Conservation (phyloP, 441 rosid genomes). For the Capsella rubella region DNA sequence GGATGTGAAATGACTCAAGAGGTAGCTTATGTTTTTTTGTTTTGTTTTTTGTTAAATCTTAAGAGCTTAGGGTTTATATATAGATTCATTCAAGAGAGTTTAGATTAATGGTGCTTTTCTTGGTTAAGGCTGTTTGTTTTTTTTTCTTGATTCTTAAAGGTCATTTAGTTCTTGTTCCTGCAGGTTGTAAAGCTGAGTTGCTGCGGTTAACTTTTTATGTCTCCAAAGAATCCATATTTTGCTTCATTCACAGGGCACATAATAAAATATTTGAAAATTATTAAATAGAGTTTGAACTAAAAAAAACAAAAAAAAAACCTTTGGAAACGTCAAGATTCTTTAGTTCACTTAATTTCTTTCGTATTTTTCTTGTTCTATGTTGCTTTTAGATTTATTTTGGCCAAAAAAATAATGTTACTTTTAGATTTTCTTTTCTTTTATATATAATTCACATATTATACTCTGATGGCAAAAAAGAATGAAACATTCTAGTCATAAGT, state of each 20-base stretch:
- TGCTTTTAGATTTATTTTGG: neutral
- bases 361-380: constrained; percentile 2
- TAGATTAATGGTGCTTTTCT: constrained; percentile 69
- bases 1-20: constrained; percentile 2
- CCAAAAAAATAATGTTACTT: neutral
- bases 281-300: neutral
- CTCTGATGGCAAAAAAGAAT: no score
- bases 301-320: neutral
- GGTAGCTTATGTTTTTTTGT: constrained; percentile 12
- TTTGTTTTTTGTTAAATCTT: neutral
- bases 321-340: constrained; percentile 26
- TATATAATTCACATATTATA: neutral
- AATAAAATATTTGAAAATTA: constrained; percentile 1
- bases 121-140: constrained; percentile 57
- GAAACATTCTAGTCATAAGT: neutral
- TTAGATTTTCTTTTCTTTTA: neutral
- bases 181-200: constrained; percentile 38
- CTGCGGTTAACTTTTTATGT: neutral
- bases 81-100: constrained; percentile 24
- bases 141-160: constrained; percentile 58
- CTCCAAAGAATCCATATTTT: constrained; percentile 34
- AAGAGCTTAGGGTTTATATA: constrained; percentile 39
- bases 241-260: constrained; percentile 40
- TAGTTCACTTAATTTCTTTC: constrained; percentile 31
- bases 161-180: constrained; percentile 20